Evolutionary conservation across 2,329 filamentous ascomycete species (phyloP).

Genomic region (Talaromyces sp.): DNA sequence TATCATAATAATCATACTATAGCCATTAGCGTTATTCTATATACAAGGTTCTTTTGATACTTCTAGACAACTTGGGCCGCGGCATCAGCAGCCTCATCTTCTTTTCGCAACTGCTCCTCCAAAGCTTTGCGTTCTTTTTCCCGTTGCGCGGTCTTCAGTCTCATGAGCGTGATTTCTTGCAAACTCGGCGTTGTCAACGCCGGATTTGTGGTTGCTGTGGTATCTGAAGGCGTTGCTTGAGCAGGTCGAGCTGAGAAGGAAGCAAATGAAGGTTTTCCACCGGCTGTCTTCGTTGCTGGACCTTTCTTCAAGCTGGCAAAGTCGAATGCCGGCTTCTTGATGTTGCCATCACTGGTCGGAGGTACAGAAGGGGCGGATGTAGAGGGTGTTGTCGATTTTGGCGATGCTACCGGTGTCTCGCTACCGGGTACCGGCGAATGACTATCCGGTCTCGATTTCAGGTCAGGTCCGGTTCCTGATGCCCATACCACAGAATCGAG

Average conservation of each 20-base stretch:
- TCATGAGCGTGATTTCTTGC: conserved; percentile 53
- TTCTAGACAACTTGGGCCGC: conserved; percentile 21
- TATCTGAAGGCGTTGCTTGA: not conserved
- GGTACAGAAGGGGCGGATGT: conserved; percentile 20
- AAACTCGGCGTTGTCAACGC: conserved; percentile 36
- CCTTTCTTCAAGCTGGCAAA: conserved; percentile 33
- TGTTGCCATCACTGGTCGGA: conserved; percentile 20
- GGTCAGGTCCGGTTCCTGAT: conserved; percentile 51
- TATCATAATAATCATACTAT: conserved; percentile 6
- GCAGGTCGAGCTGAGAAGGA: conserved; percentile 10
- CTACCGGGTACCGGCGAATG: not conserved
- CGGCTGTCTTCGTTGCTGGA: conserved; percentile 20
- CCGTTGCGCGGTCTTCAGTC: conserved; percentile 55
- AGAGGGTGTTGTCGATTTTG: conserved; percentile 6
- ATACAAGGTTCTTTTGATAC: conserved; percentile 1
- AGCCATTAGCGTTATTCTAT: not conserved
- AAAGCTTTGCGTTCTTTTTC: conserved; percentile 51
- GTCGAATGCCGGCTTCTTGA: conserved; percentile 28
- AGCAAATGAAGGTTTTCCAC: conserved; percentile 13
- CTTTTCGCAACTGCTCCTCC: conserved; percentile 52
- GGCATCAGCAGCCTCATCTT: conserved; percentile 45
- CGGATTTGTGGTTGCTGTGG: conserved; percentile 14
- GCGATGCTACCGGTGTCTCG: not conserved
- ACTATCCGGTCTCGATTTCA: conserved; percentile 22
- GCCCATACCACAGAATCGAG: conserved; percentile 57